A percentile compares a stretch with the other conserved stretches of the same genome.
Evolutionary conservation across 106 monocot species (phyloP).

Genomic region (Allium fistulosum): DNA sequence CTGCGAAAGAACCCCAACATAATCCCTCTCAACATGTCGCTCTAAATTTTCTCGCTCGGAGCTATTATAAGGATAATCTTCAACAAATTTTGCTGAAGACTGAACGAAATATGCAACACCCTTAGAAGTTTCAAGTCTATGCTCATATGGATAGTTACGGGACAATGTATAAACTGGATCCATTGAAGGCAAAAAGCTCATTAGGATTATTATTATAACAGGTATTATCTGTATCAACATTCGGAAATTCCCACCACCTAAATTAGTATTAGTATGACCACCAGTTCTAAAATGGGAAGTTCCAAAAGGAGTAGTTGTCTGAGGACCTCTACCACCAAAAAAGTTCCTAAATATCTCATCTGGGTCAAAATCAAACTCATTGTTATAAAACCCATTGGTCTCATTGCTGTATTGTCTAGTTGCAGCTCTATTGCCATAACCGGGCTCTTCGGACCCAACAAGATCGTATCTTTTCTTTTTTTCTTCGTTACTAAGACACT

Average conservation of each 20-base stretch:
- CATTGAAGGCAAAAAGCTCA: slow-evolving; percentile 80
- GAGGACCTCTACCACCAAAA: slow-evolving; percentile 57
- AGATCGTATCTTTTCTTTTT: slow-evolving; percentile 73
- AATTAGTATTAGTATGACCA: slow-evolving; percentile 25
- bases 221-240: slow-evolving; percentile 71
- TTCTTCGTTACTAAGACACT: slow-evolving; percentile 89
- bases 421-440: slow-evolving; percentile 13
- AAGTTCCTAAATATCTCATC: slow-evolving; percentile 98
- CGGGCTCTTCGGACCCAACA: slow-evolving; percentile 72
- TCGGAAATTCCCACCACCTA: slow-evolving; percentile 27
- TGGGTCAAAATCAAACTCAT: slow-evolving; percentile 79
- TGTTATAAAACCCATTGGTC: slow-evolving; percentile 70
- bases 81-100: slow-evolving; percentile 50
- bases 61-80: slow-evolving; percentile 68
- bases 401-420: slow-evolving; percentile 22
- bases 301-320: slow-evolving; percentile 45
- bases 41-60: slow-evolving; percentile 48
- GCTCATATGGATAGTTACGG: slow-evolving; percentile 41
- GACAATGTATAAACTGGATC: slow-evolving; percentile 62
- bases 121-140: slow-evolving; percentile 57
- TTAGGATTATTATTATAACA: slow-evolving; percentile 52
- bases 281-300: slow-evolving; percentile 72
- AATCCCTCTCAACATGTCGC: slow-evolving; percentile 70
- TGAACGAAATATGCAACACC: slow-evolving; percentile 80
- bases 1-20: slow-evolving; percentile 55